Evolutionary conservation across 768 basidiomycete genomes (phyloP).

Genomic region (Pleurotus ostreatus): DNA sequence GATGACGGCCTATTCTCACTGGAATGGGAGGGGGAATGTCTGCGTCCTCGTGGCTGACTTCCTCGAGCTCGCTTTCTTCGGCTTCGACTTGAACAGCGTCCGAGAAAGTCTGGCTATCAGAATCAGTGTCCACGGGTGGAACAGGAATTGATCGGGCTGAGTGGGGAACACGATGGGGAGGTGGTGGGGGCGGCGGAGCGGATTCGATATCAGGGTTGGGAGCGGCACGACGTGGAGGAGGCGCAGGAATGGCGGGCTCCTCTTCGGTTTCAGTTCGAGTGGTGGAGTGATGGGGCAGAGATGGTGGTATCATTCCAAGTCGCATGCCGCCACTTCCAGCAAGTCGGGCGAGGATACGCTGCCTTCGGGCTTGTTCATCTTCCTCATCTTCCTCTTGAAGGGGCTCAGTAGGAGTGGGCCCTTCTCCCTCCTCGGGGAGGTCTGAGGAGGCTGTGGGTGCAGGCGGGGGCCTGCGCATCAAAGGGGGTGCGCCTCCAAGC

Average conservation of each 20-base stretch:
- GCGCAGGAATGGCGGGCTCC: slow-evolving; percentile 11
- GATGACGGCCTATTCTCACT: slow-evolving; percentile 33
- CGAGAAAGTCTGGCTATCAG: slow-evolving; percentile 39
- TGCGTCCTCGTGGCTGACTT: slow-evolving; percentile 56
- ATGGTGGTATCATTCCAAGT: slow-evolving; percentile 52
- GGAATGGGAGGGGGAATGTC: slow-evolving; percentile 55
- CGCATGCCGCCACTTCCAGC: slow-evolving; percentile 56
- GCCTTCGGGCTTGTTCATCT: slow-evolving; percentile 56
- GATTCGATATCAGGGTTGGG: slow-evolving; percentile 24
- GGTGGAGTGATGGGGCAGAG: slow-evolving; percentile 19
- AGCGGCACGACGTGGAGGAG: slow-evolving; percentile 14
- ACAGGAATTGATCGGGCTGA: slow-evolving; percentile 24
- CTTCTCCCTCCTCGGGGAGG: slow-evolving; percentile 15
- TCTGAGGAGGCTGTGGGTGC: slow-evolving; percentile 17
- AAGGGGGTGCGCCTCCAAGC: slow-evolving; percentile 66
- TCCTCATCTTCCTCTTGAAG: slow-evolving; percentile 42
- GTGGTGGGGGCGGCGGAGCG: slow-evolving; percentile 9
- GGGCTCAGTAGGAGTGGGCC: slow-evolving; percentile 10
- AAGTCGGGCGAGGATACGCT: slow-evolving; percentile 49
- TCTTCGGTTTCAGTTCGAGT: slow-evolving; percentile 23
- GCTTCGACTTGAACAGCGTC: slow-evolving; percentile 64
- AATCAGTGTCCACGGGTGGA: slow-evolving; percentile 34
- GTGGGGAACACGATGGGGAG: slow-evolving; percentile 19
- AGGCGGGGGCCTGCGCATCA: slow-evolving; percentile 31
- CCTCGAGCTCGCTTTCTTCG: slow-evolving; percentile 72